Percentiles rank a stretch among this genome's conserved stretches.
Evolutionary conservation across 108 stramenopile species (phyloP).

Genomic region (Mayamaea pseudoterrestris): DNA sequence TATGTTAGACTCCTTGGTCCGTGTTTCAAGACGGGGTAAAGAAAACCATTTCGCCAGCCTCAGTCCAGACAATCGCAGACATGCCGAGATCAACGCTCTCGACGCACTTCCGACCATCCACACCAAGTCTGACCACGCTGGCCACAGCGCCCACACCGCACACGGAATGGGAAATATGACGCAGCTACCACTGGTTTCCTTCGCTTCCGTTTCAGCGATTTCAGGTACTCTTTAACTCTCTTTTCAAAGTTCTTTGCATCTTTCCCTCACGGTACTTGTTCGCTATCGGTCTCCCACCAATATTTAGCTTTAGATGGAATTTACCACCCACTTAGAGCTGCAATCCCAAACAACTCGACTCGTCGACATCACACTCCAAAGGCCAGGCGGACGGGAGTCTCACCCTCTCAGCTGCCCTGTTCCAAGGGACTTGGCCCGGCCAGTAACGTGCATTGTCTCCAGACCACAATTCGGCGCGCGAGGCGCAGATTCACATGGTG

Average conservation of each 20-base stretch:
- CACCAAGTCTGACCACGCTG: slow-evolving; percentile 40
- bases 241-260: slow-evolving; percentile 96
- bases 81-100: slow-evolving; percentile 8
- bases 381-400: slow-evolving; percentile 83
- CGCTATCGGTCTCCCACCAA: slow-evolving; percentile 91
- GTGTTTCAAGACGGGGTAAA: slow-evolving; percentile 14
- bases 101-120: slow-evolving; percentile 5
- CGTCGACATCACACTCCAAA: slow-evolving; percentile 56
- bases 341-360: slow-evolving; percentile 95
- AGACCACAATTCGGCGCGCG: slow-evolving; percentile 81
- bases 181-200: slow-evolving; percentile 75
- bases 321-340: slow-evolving; percentile 93
- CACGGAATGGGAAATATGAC: slow-evolving; percentile 46
- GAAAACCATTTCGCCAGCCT: slow-evolving; percentile 50
- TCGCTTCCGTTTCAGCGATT: slow-evolving; percentile 94
- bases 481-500: slow-evolving; percentile 64
- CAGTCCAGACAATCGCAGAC: slow-evolving; percentile 27
- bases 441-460: slow-evolving; percentile 45
- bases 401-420: slow-evolving; percentile 86
- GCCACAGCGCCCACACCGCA: slow-evolving; percentile 56
- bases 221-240: slow-evolving; percentile 98
- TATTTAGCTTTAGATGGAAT: slow-evolving; percentile 95
- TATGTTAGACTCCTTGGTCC: slow-evolving; percentile 23
- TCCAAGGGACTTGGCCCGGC: slow-evolving; percentile 84
- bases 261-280: slow-evolving; percentile 93